A percentile compares a stretch with the other conserved stretches of the same genome.
These are phyloP conservation scores for Chiua virens DNA, from an alignment of 768 basidiomycete genomes.

Conservation along the genomic window DNA sequence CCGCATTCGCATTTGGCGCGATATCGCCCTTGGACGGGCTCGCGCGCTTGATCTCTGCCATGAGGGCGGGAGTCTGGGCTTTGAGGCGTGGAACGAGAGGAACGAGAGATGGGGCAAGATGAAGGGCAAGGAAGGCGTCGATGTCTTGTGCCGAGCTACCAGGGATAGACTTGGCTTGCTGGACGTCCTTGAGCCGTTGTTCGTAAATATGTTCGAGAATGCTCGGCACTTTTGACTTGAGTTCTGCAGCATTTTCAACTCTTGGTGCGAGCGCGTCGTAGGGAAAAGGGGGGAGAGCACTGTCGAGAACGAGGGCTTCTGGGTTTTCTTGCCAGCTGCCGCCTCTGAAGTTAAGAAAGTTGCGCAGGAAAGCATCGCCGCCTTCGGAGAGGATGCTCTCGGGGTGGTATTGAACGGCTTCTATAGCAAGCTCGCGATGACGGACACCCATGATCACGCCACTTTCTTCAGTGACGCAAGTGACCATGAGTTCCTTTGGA, in stretches of 20 bases:
- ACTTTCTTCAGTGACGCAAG: conserved; percentile 82
- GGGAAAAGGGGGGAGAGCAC: conserved; percentile 57
- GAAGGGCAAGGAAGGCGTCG: conserved; percentile 71
- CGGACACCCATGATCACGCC: conserved; percentile 98
- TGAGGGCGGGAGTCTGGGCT: conserved; percentile 52
- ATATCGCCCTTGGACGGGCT: conserved; percentile 97
- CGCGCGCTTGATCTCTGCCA: conserved; percentile 97
- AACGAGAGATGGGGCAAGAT: conserved; percentile 82
- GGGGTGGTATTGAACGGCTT: conserved; percentile 98
- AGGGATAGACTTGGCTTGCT: conserved; percentile 70
- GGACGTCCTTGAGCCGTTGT: conserved; percentile 81
- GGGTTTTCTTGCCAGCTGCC: conserved; percentile 92
- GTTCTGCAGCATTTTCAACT: conserved; percentile 10
- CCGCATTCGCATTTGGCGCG: conserved; percentile 76
- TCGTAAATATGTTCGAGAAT: conserved; percentile 67
- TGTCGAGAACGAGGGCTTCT: conserved; percentile 61
- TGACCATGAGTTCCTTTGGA: conserved; percentile 78
- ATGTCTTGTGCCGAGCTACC: conserved; percentile 77
- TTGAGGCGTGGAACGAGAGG: conserved; percentile 70
- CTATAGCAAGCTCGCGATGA: conserved; percentile 81
- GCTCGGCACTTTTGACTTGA: conserved; percentile 24
- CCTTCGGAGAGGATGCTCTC: conserved; percentile 93
- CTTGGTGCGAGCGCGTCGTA: conserved; percentile 43
- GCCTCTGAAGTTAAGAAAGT: conserved; percentile 85
- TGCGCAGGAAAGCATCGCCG: conserved; percentile 80